Percentiles rank a stretch among this genome's conserved stretches.
Evolutionary conservation across 352 stramenopile species (phyloP).

Genomic region (Lagenidium giganteum): DNA sequence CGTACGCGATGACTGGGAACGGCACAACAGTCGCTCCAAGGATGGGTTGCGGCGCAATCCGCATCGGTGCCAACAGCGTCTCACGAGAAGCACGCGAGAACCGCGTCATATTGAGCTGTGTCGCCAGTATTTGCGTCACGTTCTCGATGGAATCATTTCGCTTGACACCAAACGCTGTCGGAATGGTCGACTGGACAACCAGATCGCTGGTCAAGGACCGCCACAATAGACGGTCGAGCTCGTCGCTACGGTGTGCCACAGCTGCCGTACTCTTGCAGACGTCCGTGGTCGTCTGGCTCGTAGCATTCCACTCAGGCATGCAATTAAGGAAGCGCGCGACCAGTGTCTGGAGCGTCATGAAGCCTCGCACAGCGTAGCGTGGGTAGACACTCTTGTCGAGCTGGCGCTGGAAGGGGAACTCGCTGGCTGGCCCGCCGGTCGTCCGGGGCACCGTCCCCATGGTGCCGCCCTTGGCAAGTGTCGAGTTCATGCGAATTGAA

Average conservation of each 20-base stretch:
- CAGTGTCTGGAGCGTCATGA: constrained; percentile 66
- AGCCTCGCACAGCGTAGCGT: constrained; percentile 33
- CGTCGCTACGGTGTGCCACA: constrained; percentile 16
- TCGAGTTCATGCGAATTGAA: constrained; percentile 63
- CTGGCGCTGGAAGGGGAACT: constrained; percentile 37
- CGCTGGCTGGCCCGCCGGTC: constrained; percentile 34
- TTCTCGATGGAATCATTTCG: not conserved
- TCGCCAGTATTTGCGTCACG: too few species aligned
- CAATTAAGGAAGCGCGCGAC: constrained; percentile 59
- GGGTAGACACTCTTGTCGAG: constrained; percentile 34
- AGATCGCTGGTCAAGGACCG: constrained; percentile 27
- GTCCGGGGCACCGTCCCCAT: constrained; percentile 33
- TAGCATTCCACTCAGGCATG: constrained; percentile 37
- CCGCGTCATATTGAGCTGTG: constrained; percentile 29
- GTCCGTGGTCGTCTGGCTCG: constrained; percentile 27
- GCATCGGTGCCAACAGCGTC: constrained; percentile 30
- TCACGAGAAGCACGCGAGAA: constrained; percentile 15
- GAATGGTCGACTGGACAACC: constrained; percentile 9
- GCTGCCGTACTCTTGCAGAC: constrained; percentile 34
- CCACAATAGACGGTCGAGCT: constrained; percentile 13
- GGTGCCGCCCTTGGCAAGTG: constrained; percentile 10
- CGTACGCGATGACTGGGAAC: constrained; percentile 41
- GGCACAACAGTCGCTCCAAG: constrained; percentile 26
- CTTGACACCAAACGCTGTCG: not conserved
- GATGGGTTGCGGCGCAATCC: constrained; percentile 40